Base-by-base conservation (phyloP, 306 rosid genomes). In the Cyamopsis tetragonoloba region DNA sequence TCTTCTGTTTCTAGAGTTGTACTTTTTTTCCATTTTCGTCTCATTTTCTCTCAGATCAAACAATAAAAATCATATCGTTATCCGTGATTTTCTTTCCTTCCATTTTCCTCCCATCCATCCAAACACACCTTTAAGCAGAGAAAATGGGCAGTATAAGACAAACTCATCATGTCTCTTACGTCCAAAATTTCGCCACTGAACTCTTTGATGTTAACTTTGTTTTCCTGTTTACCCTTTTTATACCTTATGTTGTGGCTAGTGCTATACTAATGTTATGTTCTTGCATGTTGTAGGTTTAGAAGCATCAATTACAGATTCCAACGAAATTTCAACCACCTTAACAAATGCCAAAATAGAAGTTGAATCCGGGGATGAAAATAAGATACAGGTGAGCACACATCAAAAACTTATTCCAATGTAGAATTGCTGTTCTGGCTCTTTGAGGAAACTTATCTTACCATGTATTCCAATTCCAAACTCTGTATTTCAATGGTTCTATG, bases 251-350 rank as follows among this genome's bases (percentile, higher is more conserved):
- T 68, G 15, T 10, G 13, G 18, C 13, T 7, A 43, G 4, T 51
- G 6, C 43, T 53, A 4, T 20, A 63, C 46, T 72, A 28, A 19
- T 66, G 11, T 61, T 4, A 34, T 46, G n/a, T 22, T 69, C 8
- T 70, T 17, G 34, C 22, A 0, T n/a, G n/a, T 75, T 78, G 76
- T 77, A 92, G 98, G 95, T 68, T 70, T 87, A 23, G 95, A 84
- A 77, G 95, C 92, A 73, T 86, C 91, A 41, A 78, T 84, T 67
- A 68, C 85, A 56, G 91, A 81, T 73, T 58, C 86, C 22, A 70
- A 76, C 13, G 83, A 71, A 5, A 71, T 48, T 66, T 51, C 81
- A 32, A 18, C 69, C 23, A 12, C 62, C 14, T 78, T 89, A 70
- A 68, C 75, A 62, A 73, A 86, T 62, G 83, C 79, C 59, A 58